Evolutionary conservation across 2,329 filamentous ascomycete species (phyloP), one percentile per base, ranked within the genome.

Genomic region (Coleophoma cylindrospora): DNA sequence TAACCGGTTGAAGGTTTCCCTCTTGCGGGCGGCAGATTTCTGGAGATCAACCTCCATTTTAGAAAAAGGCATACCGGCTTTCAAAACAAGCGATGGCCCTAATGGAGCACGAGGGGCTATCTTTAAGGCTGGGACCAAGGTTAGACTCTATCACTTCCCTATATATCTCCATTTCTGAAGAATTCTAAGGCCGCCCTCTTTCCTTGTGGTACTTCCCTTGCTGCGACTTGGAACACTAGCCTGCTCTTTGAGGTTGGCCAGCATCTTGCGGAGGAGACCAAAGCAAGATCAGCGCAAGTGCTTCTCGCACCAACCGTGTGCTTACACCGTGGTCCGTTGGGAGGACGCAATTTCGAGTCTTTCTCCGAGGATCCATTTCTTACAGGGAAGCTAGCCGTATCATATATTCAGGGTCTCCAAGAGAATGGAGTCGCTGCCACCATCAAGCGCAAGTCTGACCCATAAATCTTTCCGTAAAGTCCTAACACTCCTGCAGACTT

Each of bases 321-420:
- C 70, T 85, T 90, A 74, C 89, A 94, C 61, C 80, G 89, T 14
- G 87, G 87, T 45, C 89, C 89, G 0, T 75, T 94, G 0, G 89
- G 89, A n/a, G 89, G 89, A 15, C 79, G 89, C 52, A 91, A 91
- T 56, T 95, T 94, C 58, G 89, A 95, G 68, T 91, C 88, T 0
- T 94, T 91, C 65, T 90, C 87, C 0, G 89, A 94, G 66, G 89
- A 94, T 57, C 89, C 89, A 0, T 77, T 85, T 10, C 74, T 95
- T 5, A 89, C 87, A 0, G 87, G 87, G 33, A 86, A 84, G 54
- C 71, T 91, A 53, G 85, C 86, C 12, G 80, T 85, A 1, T 78
- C 86, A 52, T 88, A 88, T 54, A 84, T 89, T 61, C 82, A 80
- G 44, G 87, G 86, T 8, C 72, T 88, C 49, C 89, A 94, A 62